Evolutionary conservation across 2,329 filamentous ascomycete species (phyloP).

Genomic region (Diaporthe sp.): DNA sequence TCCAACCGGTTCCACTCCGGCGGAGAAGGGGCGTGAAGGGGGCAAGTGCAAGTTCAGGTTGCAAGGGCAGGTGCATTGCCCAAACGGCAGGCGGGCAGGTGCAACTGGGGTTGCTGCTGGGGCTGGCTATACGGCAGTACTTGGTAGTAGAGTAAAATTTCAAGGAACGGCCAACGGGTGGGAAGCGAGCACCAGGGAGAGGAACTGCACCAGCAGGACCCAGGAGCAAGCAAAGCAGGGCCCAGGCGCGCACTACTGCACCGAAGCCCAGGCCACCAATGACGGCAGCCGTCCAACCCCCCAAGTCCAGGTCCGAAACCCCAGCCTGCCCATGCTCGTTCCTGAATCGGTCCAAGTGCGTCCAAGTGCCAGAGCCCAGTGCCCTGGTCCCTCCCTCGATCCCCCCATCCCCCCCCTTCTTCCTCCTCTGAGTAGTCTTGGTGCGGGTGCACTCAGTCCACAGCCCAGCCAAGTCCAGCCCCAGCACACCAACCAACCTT

Average conservation of each 20-base stretch:
- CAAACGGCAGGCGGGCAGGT: background rate
- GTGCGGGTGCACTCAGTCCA: background rate
- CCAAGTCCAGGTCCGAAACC: conserved; percentile 35
- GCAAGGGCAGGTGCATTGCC: background rate
- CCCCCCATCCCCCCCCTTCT: background rate
- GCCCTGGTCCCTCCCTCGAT: background rate
- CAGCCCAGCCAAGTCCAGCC: background rate
- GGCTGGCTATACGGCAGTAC: conserved; percentile 3
- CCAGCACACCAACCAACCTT: conserved; percentile 4
- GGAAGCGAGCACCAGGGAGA: background rate
- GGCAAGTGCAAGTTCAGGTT: conserved; percentile 2
- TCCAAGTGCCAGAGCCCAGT: conserved; percentile 22
- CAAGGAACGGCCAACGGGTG: conserved; percentile 8
- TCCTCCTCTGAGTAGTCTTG: too few relatives aligned
- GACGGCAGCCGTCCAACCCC: background rate
- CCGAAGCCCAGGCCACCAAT: conserved; percentile 30
- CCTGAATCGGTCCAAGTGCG: too few relatives aligned
- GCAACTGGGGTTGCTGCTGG: conserved; percentile 2
- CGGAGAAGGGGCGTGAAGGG: conserved; percentile 23
- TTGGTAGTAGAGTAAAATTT: conserved; percentile 7
- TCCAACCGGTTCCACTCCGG: conserved; percentile 25
- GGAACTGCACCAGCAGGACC: too few relatives aligned
- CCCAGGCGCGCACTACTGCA: conserved; percentile 16
- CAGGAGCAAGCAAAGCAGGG: too few relatives aligned
- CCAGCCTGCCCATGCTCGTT: conserved; percentile 32